Base-by-base conservation (phyloP, 306 rosid species). In the Castanea crenata region DNA sequence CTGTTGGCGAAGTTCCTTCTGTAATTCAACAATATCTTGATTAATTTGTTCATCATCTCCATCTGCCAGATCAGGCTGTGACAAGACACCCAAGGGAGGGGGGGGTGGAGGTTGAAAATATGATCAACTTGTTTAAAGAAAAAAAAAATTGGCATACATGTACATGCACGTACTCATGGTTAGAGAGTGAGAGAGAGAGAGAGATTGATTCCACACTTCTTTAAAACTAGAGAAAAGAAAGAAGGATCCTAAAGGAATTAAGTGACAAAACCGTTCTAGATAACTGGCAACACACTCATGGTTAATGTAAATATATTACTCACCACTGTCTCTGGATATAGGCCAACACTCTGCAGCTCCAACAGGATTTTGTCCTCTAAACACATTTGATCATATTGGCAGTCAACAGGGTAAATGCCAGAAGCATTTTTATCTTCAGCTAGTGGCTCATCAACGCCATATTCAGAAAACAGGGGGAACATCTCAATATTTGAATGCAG, bases 321-420 rank as follows among this genome's bases (percentile, higher is more conserved):
- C 84, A 92, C 97, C 97, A 92, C 94, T 74, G 76, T 81, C 76
- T 92, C 97, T 68, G 91, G 96, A 84, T 78, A 85, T 69, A 94
- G 71, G 84, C 91, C 97, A 78, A 92, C 78, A 82, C 91, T 88
- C 59, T 83, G 91, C 75, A 94, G 90, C 91, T 92, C 98, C 86
- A 91, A 78, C 76, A 89, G 65, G 85, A 94, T 90, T 85, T 76
- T 89, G 56, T 89, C 93, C 72, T 92, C 92, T 80, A 91, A 21
- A 49, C 82, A 58, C 92, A 87, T 82, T 56, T 83, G 80, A 82
- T 88, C 93, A 83, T 80, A 91, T 27, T 57, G 80, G 64, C 69
- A 27, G 80, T 76, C 80, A 71, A 82, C 71, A 74, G 91, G 80
- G 29, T 84, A 80, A 35, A 76, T 74, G 74, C 81, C 62, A 73